Conservation (phyloP, 2,329 filamentous ascomycete species). For the Penicillium expansum region DNA sequence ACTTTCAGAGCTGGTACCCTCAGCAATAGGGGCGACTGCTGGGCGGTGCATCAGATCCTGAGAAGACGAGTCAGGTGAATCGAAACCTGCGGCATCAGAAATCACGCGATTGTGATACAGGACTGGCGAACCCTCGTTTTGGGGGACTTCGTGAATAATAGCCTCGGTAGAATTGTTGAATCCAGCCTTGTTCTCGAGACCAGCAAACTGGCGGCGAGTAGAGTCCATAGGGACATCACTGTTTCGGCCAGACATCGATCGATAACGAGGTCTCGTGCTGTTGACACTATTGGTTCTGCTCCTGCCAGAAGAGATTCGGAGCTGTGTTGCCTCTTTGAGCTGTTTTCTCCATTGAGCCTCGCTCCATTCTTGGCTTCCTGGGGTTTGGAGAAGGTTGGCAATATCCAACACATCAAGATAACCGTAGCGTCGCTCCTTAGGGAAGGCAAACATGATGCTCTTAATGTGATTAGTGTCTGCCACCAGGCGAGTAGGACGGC, state of each 20-base stretch:
- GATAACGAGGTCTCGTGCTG: conserved; percentile 49
- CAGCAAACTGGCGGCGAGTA: conserved; percentile 20
- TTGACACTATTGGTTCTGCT: conserved; percentile 55
- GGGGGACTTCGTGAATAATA: conserved; percentile 30
- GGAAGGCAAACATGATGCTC: conserved; percentile 98
- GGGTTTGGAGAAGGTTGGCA: conserved; percentile 70
- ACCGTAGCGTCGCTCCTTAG: conserved; percentile 79
- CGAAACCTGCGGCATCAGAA: conserved; percentile 34
- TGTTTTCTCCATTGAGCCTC: conserved; percentile 87
- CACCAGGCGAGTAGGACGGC: conserved; percentile 79
- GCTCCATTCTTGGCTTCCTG: conserved; percentile 73
- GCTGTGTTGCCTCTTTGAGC: conserved; percentile 80
- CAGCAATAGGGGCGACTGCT: conserved; percentile 29
- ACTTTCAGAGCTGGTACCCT: conserved; percentile 43
- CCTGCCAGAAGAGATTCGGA: conserved; percentile 37
- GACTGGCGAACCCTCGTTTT: conserved; percentile 19
- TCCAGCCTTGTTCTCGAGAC: conserved; percentile 21
- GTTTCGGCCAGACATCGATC: conserved; percentile 35
- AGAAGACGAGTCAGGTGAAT: conserved; percentile 39
- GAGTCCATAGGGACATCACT: conserved; percentile 37
- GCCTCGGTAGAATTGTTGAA: conserved; percentile 40
- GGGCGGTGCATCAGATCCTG: conserved; percentile 32
- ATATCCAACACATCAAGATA: conserved; percentile 90
- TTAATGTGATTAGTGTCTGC: conserved; percentile 82
- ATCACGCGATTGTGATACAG: conserved; percentile 30